These are phyloP conservation scores for Suhomyces choctaworum DNA, from an alignment of 1,139 yeast species.

Conservation along the genomic window DNA sequence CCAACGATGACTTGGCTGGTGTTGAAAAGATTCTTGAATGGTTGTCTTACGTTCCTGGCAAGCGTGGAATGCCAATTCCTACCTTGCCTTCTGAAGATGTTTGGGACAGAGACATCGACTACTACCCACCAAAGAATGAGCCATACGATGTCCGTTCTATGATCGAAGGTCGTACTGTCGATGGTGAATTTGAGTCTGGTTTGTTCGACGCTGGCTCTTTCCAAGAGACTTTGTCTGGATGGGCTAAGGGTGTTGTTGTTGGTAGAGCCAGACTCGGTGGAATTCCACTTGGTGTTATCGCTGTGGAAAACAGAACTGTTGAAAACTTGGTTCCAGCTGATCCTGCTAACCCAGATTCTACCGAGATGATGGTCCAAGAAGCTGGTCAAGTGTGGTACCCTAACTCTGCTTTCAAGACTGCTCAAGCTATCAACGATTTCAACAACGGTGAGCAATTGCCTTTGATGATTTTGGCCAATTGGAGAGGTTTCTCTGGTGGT, in stretches of 20 bases:
- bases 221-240: constrained; percentile 96
- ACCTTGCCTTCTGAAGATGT: constrained; percentile 76
- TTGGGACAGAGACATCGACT: constrained; percentile 94
- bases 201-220: constrained; percentile 88
- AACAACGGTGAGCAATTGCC: constrained; percentile 98
- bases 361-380: constrained; percentile 84
- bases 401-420: constrained; percentile 97
- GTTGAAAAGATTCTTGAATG: constrained; percentile 92
- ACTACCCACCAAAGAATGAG: constrained; percentile 68
- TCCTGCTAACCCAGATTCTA: constrained; percentile 95
- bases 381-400: constrained; percentile 99
- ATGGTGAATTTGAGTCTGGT: constrained; percentile 77
- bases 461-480: constrained; percentile 94
- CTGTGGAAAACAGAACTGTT: constrained; percentile 86
- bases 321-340: constrained; percentile 95
- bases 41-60: constrained; percentile 95
- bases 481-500: constrained; percentile 99
- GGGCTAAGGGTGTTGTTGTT: constrained; percentile 98
- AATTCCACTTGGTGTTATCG: constrained; percentile 97
- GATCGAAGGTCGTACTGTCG: constrained; percentile 77
- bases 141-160: constrained; percentile 93
- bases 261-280: constrained; percentile 99
- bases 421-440: constrained; percentile 97
- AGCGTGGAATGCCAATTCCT: constrained; percentile 89
- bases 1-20: constrained; percentile 93